Base-by-base conservation (phyloP, 1,284 basidiomycete genomes). In the Bondarzewia mesenterica region DNA sequence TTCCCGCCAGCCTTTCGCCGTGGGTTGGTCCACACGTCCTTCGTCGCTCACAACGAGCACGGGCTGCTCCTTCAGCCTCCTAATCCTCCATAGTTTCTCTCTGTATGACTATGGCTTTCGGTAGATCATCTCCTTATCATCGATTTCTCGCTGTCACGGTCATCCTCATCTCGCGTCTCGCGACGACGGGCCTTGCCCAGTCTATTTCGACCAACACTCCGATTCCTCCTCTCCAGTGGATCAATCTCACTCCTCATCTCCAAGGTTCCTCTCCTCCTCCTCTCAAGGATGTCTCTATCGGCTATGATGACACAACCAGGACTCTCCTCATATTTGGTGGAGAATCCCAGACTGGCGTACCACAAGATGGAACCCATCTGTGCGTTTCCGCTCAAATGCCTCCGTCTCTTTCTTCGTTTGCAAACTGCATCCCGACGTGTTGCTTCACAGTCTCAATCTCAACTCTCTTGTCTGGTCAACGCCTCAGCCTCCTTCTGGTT, bases 251-350 rank as follows among this genome's bases (percentile, higher is more conserved):
- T 15, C 50, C 53, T 50, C 64, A 78, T 44, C 65, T 84, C 40
- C 64, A 62, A 23, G 83, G 83, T 26, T 60, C 78, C 3, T 56
- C 69, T 25, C 74, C 82, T 2, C 80, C 83, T 7, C 75, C 82
- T 21, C 71, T 89, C 54, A 84, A 77, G 62, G 81, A 86, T 58
- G 77, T 85, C 10, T 75, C 80, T 38, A 79, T 89, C 54, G 84
- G 83, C 66, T 66, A 62, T 60, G 64, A 64, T 56, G 59, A 67
- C 46, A 52, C 52, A 45, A 73, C 74, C 56, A 72, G 77, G 48
- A 74, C 71, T 12, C 63, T 89, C 46, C 66, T 89, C 54, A 71
- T 89, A 47, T 89, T 88, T 59, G 86, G 86, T 49, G 86, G 86
- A 44, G 74, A 85, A 64, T 83, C 85, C 2, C 68, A 75, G 49